These are phyloP conservation scores for Aspergillus piperis DNA, from an alignment of 2,329 filamentous ascomycete species.

Conservation along the genomic window DNA sequence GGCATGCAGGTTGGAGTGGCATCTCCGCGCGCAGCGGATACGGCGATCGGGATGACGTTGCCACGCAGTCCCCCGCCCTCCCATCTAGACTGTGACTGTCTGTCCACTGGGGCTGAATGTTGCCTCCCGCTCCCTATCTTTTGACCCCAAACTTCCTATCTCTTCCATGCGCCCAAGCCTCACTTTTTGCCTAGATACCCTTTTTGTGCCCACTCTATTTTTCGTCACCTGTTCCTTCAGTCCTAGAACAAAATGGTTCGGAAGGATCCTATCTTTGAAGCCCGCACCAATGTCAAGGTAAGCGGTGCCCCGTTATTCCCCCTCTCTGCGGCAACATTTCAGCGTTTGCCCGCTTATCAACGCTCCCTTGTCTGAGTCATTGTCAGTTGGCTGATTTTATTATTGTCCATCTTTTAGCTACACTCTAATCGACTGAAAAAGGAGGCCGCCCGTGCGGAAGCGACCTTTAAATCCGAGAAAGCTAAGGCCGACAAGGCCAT, in stretches of 20 bases:
- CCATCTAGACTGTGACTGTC: constrained; percentile 10
- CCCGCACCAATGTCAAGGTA: constrained; percentile 46
- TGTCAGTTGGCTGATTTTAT: neutral
- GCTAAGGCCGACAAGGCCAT: constrained; percentile 51
- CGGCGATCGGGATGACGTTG: constrained; percentile 24
- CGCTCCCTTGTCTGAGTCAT: neutral
- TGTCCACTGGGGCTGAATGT: neutral
- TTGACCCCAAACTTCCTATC: neutral
- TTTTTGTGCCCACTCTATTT: neutral
- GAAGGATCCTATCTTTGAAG: constrained; percentile 45
- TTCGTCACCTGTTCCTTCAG: neutral
- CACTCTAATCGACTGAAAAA: constrained; percentile 52
- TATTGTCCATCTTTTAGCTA: constrained; percentile 32
- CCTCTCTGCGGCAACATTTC: neutral
- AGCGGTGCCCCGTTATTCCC: constrained; percentile 7
- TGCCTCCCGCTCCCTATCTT: constrained; percentile 9
- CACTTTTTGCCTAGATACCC: neutral
- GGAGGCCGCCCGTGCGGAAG: constrained; percentile 49
- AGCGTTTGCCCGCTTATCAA: neutral
- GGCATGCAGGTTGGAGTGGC: neutral
- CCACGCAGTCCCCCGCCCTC: constrained; percentile 18
- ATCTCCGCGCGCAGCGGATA: neutral
- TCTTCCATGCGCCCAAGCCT: neutral
- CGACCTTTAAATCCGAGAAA: constrained; percentile 50
- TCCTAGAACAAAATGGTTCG: constrained; percentile 37